Evolutionary conservation across 75 land plant species (phyloP).

Genomic region (Pinus taeda): DNA sequence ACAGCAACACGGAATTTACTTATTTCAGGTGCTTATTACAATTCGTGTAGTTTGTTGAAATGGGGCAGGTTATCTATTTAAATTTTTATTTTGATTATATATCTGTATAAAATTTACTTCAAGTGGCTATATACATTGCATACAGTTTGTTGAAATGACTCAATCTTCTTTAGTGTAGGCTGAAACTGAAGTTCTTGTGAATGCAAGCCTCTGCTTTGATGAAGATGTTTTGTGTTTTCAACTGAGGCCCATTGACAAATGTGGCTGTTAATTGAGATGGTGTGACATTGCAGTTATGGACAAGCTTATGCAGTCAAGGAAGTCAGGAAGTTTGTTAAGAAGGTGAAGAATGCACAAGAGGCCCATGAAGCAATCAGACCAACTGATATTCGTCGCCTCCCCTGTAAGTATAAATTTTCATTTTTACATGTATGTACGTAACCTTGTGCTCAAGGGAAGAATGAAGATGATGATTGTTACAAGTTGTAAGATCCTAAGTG

Average conservation of each 20-base stretch:
- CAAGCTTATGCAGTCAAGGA: constrained; percentile 43
- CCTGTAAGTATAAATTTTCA: constrained; percentile 38
- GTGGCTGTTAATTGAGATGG: not conserved
- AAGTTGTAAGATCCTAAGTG: not conserved
- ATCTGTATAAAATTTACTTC: no score
- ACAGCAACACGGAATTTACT: no score
- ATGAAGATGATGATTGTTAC: not conserved
- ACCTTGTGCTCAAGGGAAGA: not conserved
- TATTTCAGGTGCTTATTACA: not conserved
- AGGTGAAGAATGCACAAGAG: constrained; percentile 98
- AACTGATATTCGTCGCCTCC: constrained; percentile 74
- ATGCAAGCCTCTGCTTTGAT: not conserved
- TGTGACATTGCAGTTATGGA: constrained; percentile 67
- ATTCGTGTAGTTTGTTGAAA: not conserved
- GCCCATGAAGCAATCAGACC: constrained; percentile 99
- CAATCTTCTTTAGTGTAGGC: no score
- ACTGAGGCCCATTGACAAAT: not conserved
- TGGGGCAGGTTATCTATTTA: no score
- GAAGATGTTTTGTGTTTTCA: not conserved
- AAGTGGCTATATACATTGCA: not conserved
- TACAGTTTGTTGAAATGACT: no score
- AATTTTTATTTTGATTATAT: no score
- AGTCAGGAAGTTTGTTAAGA: constrained; percentile 44
- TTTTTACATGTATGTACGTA: not conserved
- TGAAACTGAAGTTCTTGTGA: no score